Base-by-base conservation (phyloP, 208 protist genomes). In the Leishmania turanica region DNA sequence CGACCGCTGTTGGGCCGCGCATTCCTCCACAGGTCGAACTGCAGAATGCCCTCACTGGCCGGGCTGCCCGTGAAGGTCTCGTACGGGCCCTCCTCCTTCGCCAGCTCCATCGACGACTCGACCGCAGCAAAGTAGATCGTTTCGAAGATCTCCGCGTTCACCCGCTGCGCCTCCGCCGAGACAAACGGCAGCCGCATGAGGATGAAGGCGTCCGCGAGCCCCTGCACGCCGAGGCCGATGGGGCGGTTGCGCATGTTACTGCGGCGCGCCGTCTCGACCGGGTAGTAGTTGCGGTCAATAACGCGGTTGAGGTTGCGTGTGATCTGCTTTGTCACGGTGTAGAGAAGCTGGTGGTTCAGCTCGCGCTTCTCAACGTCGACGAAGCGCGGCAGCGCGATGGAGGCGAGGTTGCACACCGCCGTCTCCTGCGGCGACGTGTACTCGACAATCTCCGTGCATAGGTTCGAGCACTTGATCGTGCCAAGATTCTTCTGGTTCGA, bases 391-490 rank as follows among this genome's bases (percentile, higher is more conserved):
- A 99, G 93, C 15, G 99, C 98, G 85, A 99, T 96, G 47, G 99
- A 99, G 7, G 99, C 99, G 45, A 99, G 95, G 91, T 99, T 99
- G 93, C 99, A 99, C 60, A 99, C 99, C 2, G 99, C 99, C 51
- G 98, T 96, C 90, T 99, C 99, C 78, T 99, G 98, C 13, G 93
- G 87, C 27, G 96, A 92, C 9, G 98, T 99, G 91, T 99, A 99
- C 95, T 99, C 97, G 45, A 99, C 84, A 89, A 99, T 99, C 87
- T 99, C 99, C 0, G 99, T 99, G 89, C 99, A 99, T 56, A 99
- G 91, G 88, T 99, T 99, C 56, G 92, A 98, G 86, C 96, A 99
- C 86, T 99, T 98, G 88, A 99, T 99, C 11, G 98, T 99, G 79
- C 99, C 99, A 19, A 99, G 93, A 90, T 99, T 99, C 91, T 99